These are phyloP conservation scores for Aspergillus arachidicola DNA, from an alignment of 2,329 filamentous ascomycete genomes.

Conservation along the genomic window DNA sequence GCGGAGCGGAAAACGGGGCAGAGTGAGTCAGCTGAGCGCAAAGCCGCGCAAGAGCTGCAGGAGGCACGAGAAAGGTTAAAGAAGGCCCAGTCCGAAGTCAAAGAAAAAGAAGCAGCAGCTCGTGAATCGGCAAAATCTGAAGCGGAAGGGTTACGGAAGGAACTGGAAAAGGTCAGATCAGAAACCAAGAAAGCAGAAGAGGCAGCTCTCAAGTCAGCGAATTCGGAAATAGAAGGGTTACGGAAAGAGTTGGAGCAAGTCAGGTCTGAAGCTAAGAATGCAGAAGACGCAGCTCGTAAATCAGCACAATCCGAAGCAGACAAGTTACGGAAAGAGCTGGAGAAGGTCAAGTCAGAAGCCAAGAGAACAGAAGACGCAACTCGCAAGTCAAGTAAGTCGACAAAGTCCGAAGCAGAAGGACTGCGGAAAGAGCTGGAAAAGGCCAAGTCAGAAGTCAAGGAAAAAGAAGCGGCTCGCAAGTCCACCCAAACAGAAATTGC, in stretches of 20 bases:
- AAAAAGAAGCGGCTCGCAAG: constrained; percentile 58
- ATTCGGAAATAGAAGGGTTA: constrained; percentile 77
- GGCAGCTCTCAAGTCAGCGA: constrained; percentile 46
- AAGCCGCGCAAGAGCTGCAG: constrained; percentile 58
- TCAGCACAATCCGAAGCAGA: constrained; percentile 57
- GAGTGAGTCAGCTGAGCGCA: constrained; percentile 44
- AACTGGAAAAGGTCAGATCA: constrained; percentile 32
- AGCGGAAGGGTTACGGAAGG: constrained; percentile 49
- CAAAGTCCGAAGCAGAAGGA: constrained; percentile 76
- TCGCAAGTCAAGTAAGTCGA: constrained; percentile 51
- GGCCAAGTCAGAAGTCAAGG: constrained; percentile 70
- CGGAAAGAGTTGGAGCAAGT: constrained; percentile 75
- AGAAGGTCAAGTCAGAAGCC: constrained; percentile 32
- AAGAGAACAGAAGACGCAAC: constrained; percentile 60
- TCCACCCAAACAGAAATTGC: constrained; percentile 73
- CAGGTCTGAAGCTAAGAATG: constrained; percentile 72
- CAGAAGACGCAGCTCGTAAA: constrained; percentile 65
- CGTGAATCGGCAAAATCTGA: constrained; percentile 48
- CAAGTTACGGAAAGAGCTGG: constrained; percentile 36
- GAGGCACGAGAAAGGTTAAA: constrained; percentile 36
- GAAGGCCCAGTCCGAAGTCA: constrained; percentile 32
- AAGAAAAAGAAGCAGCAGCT: constrained; percentile 55
- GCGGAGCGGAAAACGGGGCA: constrained; percentile 32
- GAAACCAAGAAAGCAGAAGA: constrained; percentile 57
- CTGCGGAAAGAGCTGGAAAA: constrained; percentile 79